Base-by-base conservation (phyloP, 768 basidiomycete genomes). In the Dentipellis sp. region DNA sequence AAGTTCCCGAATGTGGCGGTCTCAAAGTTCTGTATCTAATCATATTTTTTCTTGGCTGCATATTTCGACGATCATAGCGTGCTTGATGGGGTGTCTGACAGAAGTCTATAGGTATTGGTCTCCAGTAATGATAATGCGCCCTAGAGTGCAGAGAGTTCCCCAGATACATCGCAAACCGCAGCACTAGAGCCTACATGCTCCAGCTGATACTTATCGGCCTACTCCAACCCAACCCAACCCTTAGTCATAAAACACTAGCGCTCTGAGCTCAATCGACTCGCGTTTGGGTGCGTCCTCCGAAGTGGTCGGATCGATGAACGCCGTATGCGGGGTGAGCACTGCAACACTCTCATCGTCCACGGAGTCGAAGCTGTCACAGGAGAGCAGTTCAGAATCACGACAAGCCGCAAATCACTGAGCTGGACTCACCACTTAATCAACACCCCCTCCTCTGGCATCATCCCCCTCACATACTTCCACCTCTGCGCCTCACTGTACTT, bases 201-300 rank as follows among this genome's bases (percentile, higher is more conserved):
- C n/a, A n/a, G n/a, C n/a, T n/a, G n/a, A n/a, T n/a, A n/a, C n/a
- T n/a, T n/a, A n/a, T n/a, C n/a, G n/a, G n/a, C n/a, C n/a, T n/a
- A 29, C 3, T 6, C 29, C 29, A 29, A 29, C 29, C 29, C 29
- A 29, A 29, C 29, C 29, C 29, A 29, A 8, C 29, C 7, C 2
- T 47, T 40, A 74, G 57, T 82, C 78, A 61, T 84, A 82, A 62
- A 83, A 86, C 16, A 84, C 81, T 35, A 86, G 72, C 10, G 81
- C 77, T 22, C 82, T 67, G 21, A 86, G 60, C 66, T 86, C 83
- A 52, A 84, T 83, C 0, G 81, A 83, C 65, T 84, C 76, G 48
- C 82, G 68, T 3, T 70, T 65, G 6, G 76, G 78, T 0, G 78
- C 71, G 46, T 71, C 78, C 38, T 69, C 63, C 1, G 81, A 81